These are phyloP conservation scores for Astrephomene gubernaculifera DNA, from an alignment of 139 green algal species.

Conservation along the genomic window DNA sequence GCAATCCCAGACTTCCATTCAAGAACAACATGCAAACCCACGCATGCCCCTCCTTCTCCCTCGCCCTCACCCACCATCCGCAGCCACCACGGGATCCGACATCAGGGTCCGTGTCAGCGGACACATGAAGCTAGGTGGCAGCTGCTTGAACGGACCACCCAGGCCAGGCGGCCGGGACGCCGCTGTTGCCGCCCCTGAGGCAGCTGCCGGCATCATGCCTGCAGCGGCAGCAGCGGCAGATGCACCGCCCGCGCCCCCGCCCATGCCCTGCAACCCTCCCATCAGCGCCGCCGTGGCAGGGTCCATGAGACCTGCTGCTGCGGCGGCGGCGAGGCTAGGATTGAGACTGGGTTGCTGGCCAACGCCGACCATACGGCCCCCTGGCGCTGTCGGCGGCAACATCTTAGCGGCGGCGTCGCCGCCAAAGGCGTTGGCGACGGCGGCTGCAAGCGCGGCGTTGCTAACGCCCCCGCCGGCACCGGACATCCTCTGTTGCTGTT, in stretches of 20 bases:
- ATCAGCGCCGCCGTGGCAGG: conserved; percentile 22
- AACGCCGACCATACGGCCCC: neutral
- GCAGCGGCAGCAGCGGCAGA: neutral
- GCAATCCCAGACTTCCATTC: no score
- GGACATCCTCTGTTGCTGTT: neutral
- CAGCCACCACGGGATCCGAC: conserved; percentile 64
- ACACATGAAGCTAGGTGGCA: conserved; percentile 55
- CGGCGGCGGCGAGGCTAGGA: neutral
- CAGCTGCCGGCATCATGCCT: neutral
- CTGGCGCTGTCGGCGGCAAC: neutral
- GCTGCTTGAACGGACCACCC: conserved; percentile 25
- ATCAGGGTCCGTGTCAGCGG: conserved; percentile 55
- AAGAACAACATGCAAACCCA: no score
- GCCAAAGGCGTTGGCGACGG: conserved; percentile 36
- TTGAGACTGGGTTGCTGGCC: neutral
- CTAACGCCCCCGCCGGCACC: neutral
- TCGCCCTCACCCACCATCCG: conserved; percentile 42
- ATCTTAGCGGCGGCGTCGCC: neutral
- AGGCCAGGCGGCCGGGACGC: neutral
- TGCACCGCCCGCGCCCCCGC: neutral
- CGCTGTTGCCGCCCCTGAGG: neutral
- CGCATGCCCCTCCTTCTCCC: no score
- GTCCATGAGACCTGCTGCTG: conserved; percentile 17
- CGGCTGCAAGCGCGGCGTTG: conserved; percentile 19
- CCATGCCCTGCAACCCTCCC: conserved; percentile 1